Evolutionary conservation across 2,329 filamentous ascomycete genomes (phyloP), one percentile per base, ranked within the genome.

Genomic region (Phialophora tarda): DNA sequence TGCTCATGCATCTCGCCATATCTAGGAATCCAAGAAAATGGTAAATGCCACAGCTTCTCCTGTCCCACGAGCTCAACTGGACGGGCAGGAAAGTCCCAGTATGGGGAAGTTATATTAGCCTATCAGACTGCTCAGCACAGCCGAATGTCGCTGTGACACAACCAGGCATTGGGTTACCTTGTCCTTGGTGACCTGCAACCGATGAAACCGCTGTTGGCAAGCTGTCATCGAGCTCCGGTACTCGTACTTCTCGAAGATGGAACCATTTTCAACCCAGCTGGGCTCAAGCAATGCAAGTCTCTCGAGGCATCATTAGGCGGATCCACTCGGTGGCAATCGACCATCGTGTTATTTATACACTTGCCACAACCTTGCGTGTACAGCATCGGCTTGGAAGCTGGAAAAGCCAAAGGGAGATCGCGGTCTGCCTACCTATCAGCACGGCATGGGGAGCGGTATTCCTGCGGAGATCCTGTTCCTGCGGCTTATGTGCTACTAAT

Each of bases 391-490:
- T n/a, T 8, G 14, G 38, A 44, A 4, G 17, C 17, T n/a, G 38
- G 38, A 21, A 44, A 7, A 3, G 17, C 38, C 6, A n/a, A 10
- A n/a, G 17, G 38, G 17, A n/a, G 38, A 50, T 50, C 12, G 28
- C 26, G 11, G 44, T 50, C 28, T 50, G 23, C 17, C 3, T n/a
- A 48, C 47, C 41, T 21, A 30, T 59, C 17, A 58, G 14, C 11
- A 10, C 8, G 8, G n/a, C n/a, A 23, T 1, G 32, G 21, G 30
- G 44, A 23, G 12, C 17, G 12, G 17, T 32, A n/a, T 55, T 32
- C 10, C 53, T n/a, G 57, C 57, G 6, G 41, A 50, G 48, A 32
- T 60, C 44, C 38, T 50, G 30, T 50, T 60, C 24, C 26, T 38
- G 26, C 57, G 57, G 26, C 41, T 10, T 38, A 44, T 34, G 26